Base-by-base conservation (phyloP, 805 yeast species). In the Lachancea thermotolerans region DNA sequence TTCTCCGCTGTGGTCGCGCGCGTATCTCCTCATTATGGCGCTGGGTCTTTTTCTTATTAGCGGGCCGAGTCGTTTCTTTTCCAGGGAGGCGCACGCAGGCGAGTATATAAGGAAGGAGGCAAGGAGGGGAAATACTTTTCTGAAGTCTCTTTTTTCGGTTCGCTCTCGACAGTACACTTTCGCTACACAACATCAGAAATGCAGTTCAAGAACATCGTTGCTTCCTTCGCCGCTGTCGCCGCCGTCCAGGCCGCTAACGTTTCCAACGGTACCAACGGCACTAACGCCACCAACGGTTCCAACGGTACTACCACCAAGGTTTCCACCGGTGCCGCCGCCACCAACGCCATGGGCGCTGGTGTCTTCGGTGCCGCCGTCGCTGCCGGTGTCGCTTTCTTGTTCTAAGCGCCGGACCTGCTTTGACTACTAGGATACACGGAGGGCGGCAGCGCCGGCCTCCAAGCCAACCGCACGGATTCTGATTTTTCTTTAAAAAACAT, bases 351-450 rank as follows among this genome's bases (percentile, higher is more conserved):
- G 64, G 80, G 81, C 70, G 84, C 87, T 64, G 82, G 85, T 71
- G 78, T 80, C 64, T 71, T 82, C 60, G 90, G 88, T 77, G 89
- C 85, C 60, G 86, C 82, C 65, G 85, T 84, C 57, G 90, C 89
- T 56, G 90, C 89, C 62, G 90, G 87, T 76, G 81, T 82, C 51
- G 74, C 72, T 60, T 68, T 69, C 69, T 65, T 69, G 60, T 68
- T 70, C 67, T 70, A 69, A 67, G 63, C 43, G 18, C 30, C 14
- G 10, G 29, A n/a, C n/a, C 34, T 12, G 33, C 12, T n/a, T 9
- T 11, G 10, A 10, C 16, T 34, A 10, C 18, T 14, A 14, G 12
- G 16, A 14, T 14, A 16, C 12, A 15, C 21, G 21, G 16, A 34
- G 37, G 12, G 18, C 15, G 18, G 18, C 12, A 15, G 17, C 17